A percentile compares a stretch with the other conserved stretches of the same genome.
phyloP scores from a whole-genome alignment of 768 basidiomycete species.

The Boletus bicolor region DNA sequence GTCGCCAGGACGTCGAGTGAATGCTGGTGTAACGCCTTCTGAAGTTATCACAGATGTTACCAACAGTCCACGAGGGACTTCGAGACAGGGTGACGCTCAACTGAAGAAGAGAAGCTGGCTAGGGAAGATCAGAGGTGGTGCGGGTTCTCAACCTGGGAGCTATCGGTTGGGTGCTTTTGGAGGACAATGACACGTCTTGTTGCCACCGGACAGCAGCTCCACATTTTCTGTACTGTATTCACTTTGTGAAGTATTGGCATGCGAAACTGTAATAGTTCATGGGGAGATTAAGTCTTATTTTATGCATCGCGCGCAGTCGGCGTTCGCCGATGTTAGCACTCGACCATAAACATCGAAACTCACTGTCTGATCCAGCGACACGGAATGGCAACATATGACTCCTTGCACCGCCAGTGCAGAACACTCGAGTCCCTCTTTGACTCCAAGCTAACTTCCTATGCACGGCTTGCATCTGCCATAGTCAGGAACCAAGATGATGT shows the following conservation, averaged over 20 bases:
- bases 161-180: conserved; percentile 22
- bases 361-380: neutral
- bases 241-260: neutral
- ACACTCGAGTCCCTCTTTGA: conserved; percentile 93
- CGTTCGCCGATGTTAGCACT: conserved; percentile 11
- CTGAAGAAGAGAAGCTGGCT: conserved; percentile 64
- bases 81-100: conserved; percentile 22
- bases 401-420: conserved; percentile 86
- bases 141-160: conserved; percentile 17
- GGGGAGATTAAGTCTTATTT: neutral
- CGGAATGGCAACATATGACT: conserved; percentile 77
- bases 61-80: conserved; percentile 51
- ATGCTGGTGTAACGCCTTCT: conserved; percentile 37
- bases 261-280: neutral
- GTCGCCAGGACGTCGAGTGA: conserved; percentile 49
- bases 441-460: conserved; percentile 85
- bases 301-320: conserved; percentile 10
- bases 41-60: conserved; percentile 56
- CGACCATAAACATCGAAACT: neutral
- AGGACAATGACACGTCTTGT: conserved; percentile 23
- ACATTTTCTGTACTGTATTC: conserved; percentile 18
- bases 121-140: conserved; percentile 59
- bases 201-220: conserved; percentile 9
- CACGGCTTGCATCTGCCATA: conserved; percentile 73
- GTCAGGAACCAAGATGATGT: conserved; percentile 54